phyloP scores from a whole-genome alignment of 2,329 filamentous ascomycete species.

The Plectosphaerella plurivora region DNA sequence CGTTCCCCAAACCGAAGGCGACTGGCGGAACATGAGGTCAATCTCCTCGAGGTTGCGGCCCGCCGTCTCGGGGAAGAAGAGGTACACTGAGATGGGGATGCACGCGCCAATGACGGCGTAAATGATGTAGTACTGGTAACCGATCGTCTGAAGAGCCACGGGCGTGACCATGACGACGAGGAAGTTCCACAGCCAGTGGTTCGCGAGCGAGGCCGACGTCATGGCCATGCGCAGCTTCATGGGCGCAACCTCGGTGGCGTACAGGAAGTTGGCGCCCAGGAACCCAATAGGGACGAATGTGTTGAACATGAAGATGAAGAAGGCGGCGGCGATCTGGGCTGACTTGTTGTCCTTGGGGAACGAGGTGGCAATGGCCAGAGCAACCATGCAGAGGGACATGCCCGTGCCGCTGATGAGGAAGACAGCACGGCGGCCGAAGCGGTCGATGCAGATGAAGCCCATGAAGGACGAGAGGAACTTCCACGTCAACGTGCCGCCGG shows the following conservation, averaged over 20 bases:
- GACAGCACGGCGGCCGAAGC: constrained; percentile 42
- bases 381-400: constrained; percentile 51
- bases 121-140: constrained; percentile 47
- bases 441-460: constrained; percentile 45
- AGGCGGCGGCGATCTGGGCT: constrained; percentile 45
- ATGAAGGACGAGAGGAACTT: constrained; percentile 49
- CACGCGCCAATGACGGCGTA: constrained; percentile 40
- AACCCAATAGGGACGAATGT: constrained; percentile 57
- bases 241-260: constrained; percentile 54
- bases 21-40: constrained; percentile 36
- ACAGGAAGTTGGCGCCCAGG: constrained; percentile 55
- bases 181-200: constrained; percentile 48
- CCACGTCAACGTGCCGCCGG: constrained; percentile 48
- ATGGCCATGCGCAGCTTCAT: constrained; percentile 47
- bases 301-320: constrained; percentile 57
- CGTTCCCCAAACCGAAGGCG: constrained; percentile 27
- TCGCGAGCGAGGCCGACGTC: constrained; percentile 51
- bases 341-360: constrained; percentile 37
- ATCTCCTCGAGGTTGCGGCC: constrained; percentile 43
- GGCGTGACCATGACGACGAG: constrained; percentile 39
- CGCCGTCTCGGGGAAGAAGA: constrained; percentile 46
- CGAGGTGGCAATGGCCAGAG: constrained; percentile 46
- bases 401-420: constrained; percentile 48
- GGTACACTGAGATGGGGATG: constrained; percentile 38
- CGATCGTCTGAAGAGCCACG: constrained; percentile 44